Evolutionary conservation across 2,329 filamentous ascomycete genomes (phyloP), one percentile per base, ranked within the genome.

Genomic region (Hypoxylon sp.): DNA sequence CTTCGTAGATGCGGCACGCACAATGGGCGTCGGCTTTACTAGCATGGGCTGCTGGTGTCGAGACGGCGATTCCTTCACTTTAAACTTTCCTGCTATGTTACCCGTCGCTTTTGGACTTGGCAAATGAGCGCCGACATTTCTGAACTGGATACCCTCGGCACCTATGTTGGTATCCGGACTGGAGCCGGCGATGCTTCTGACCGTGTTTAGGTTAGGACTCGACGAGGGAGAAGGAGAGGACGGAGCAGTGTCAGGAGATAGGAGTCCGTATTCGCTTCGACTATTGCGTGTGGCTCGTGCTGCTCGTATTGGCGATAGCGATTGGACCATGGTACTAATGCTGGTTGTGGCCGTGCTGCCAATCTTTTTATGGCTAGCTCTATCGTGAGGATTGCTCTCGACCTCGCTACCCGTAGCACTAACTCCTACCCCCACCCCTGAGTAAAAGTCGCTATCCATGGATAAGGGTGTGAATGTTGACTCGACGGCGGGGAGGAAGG

Each of bases 1-100:
- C 55, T 78, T 79, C 65, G 75, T 81, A 57, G 80, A 83, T 2
- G 79, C 77, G 10, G 82, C 82, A 39, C 82, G 79, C 52, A 85
- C 74, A 62, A 86, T 80, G 62, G 83, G 80, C 50, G 80, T 75
- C 37, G 77, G 74, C 51, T 68, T 72, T 34, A 75, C 51, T 46
- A 75, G 57, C 17, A 72, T 39, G 34, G 68, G 67, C 22, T 59
- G 54, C 11, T 48, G 64, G n/a, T 57, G 66, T 44, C 53, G 64
- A 43, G 48, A 51, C 4, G 30, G 19, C 19, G n/a, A n/a, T 30
- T 62, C 60, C 26, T 71, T 68, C 44, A 61, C 60, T 28, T 50
- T 51, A 15, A 47, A 24, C 6, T 60, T 53, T 53, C 51, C 56
- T 53, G 56, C 52, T 39, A 52, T 37, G 20, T 32, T 46, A 49